Conservation (phyloP, 2,329 filamentous ascomycete species). For the Trichophyton simii region DNA sequence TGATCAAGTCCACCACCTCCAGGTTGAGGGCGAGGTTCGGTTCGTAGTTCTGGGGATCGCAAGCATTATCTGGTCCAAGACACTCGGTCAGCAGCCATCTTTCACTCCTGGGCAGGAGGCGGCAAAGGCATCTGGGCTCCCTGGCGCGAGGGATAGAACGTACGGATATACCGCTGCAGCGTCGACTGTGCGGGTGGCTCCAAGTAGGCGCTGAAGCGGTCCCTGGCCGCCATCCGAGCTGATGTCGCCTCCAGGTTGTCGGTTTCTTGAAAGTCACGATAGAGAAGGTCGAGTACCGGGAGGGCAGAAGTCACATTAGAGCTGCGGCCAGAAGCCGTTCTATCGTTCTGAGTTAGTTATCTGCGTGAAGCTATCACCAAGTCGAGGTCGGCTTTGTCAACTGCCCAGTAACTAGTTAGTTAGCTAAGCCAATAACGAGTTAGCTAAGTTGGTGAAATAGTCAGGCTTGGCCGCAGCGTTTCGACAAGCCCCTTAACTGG, state of each 20-base stretch:
- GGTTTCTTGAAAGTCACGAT: not conserved
- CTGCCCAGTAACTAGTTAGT: no score
- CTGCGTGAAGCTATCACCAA: not conserved
- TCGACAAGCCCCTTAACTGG: no score
- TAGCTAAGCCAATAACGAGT: no score
- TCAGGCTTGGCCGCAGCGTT: no score
- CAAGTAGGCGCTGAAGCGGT: conserved; percentile 77
- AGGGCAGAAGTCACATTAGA: not conserved
- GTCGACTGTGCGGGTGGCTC: conserved; percentile 62
- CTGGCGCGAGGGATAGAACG: conserved; percentile 17
- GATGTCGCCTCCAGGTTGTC: conserved; percentile 79
- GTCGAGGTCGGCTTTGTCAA: no score
- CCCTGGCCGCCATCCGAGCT: conserved; percentile 85
- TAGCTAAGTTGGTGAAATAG: no score
- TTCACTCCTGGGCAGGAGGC: not conserved
- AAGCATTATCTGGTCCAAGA: conserved; percentile 58
- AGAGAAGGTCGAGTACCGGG: not conserved
- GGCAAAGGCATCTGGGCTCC: not conserved
- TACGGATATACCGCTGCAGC: conserved; percentile 83
- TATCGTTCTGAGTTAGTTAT: not conserved
- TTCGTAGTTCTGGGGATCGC: conserved; percentile 94
- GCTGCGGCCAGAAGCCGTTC: not conserved
- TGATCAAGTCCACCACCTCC: conserved; percentile 92
- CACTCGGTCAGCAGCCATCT: not conserved
- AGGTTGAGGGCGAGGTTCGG: conserved; percentile 92